phyloP scores from a whole-genome alignment of 2,329 filamentous ascomycete genomes.

The Colletotrichum orbiculare region DNA sequence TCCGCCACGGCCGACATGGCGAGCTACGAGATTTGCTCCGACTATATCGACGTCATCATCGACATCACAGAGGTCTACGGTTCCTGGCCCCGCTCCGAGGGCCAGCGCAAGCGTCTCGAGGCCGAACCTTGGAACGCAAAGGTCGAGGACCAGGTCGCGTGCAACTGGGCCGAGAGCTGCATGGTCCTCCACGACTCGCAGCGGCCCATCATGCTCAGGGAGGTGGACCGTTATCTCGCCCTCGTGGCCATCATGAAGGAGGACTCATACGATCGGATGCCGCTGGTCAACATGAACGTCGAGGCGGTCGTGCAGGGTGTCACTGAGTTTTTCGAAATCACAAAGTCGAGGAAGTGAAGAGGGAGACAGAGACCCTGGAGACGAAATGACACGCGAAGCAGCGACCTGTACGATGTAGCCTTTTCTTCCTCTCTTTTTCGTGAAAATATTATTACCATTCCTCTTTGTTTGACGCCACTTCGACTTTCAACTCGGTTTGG shows the following conservation, averaged over 20 bases:
- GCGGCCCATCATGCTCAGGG: conserved; percentile 74
- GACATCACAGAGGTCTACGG: conserved; percentile 97
- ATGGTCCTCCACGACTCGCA: conserved; percentile 74
- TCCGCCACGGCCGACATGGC: conserved; percentile 93
- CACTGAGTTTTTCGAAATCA: conserved; percentile 81
- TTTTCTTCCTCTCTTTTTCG: background rate
- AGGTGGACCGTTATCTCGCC: conserved; percentile 80
- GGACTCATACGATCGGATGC: conserved; percentile 85
- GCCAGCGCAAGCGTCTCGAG: conserved; percentile 67
- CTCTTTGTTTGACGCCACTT: background rate
- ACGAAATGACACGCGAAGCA: no score
- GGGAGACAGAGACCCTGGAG: background rate
- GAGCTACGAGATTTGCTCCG: conserved; percentile 97
- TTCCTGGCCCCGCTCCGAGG: conserved; percentile 70
- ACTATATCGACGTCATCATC: conserved; percentile 98
- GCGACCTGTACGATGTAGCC: background rate
- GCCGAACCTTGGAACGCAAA: conserved; percentile 70
- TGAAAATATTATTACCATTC: background rate
- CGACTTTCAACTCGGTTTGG: background rate
- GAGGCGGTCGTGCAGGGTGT: conserved; percentile 83
- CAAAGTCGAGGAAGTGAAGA: conserved; percentile 62
- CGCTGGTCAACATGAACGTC: conserved; percentile 87
- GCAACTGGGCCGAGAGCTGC: conserved; percentile 73
- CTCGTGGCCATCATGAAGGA: conserved; percentile 90
- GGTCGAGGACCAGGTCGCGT: conserved; percentile 74